Percentiles rank a stretch among this genome's conserved stretches.
Conservation (phyloP, 768 basidiomycete species). For the Leccinum boreale region DNA sequence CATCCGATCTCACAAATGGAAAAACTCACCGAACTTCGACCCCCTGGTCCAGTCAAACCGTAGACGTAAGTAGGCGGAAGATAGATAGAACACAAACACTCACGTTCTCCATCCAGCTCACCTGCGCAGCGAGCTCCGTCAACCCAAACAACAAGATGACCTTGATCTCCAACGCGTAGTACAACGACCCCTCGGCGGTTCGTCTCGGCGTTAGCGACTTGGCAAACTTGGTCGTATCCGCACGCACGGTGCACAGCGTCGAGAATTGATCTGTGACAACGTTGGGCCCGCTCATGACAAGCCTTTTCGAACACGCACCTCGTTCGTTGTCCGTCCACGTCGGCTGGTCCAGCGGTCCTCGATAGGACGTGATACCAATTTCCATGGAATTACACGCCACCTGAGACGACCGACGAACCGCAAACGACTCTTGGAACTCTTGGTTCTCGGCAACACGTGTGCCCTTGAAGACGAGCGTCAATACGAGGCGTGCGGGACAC, state of each 20-base stretch:
- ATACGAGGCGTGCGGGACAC: not conserved
- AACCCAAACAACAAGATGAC: constrained; percentile 49
- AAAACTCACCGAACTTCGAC: constrained; percentile 34
- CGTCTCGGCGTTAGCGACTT: constrained; percentile 20
- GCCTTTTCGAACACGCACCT: constrained; percentile 13
- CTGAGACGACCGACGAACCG: constrained; percentile 26
- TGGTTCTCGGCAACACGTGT: constrained; percentile 43
- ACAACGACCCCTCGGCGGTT: constrained; percentile 21
- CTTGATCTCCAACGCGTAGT: constrained; percentile 28
- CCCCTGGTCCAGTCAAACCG: constrained; percentile 25
- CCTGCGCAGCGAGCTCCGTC: constrained; percentile 51
- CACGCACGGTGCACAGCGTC: constrained; percentile 34
- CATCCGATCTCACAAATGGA: not conserved
- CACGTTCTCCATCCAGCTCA: constrained; percentile 51
- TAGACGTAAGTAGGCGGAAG: not conserved
- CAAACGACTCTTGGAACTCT: constrained; percentile 41
- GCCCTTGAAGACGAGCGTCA: constrained; percentile 31
- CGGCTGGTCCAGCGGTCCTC: constrained; percentile 26
- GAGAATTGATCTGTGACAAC: constrained; percentile 29
- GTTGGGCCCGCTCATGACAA: not conserved
- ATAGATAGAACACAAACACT: constrained; percentile 13
- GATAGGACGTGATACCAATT: constrained; percentile 29
- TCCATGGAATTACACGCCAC: constrained; percentile 20
- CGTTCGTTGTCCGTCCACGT: constrained; percentile 35
- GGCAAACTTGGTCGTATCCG: constrained; percentile 32